phyloP scores from a whole-genome alignment of 1,139 yeast genomes.

The Spathaspora sp. region DNA sequence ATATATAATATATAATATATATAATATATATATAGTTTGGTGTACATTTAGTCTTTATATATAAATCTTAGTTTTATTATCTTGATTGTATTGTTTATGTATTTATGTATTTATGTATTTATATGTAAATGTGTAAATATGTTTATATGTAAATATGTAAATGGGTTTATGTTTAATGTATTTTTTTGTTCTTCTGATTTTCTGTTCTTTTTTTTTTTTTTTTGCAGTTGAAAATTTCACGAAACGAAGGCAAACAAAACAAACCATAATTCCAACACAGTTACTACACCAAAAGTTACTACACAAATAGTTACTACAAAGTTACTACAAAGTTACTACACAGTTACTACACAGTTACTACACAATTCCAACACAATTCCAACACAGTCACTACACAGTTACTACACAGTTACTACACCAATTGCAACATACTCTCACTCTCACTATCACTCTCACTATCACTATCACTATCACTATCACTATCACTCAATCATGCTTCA shows the following conservation, averaged over 20 bases:
- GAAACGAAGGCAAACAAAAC: neutral
- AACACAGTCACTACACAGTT: neutral
- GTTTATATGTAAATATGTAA: neutral
- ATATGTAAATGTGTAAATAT: neutral
- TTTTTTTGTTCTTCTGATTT: neutral
- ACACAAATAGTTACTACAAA: no score
- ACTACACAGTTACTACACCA: no score
- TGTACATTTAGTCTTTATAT: neutral
- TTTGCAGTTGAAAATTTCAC: neutral
- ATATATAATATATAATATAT: neutral
- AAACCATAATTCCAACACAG: neutral
- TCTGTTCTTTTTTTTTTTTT: neutral
- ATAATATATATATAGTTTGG: neutral
- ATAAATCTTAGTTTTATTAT: no score
- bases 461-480: no score
- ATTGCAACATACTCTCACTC: no score
- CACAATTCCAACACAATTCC: no score
- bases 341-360: no score
- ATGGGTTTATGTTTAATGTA: no score
- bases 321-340: neutral
- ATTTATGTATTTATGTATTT: no score
- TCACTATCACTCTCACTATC: no score
- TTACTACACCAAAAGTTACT: no score
- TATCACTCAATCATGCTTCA: constrained; percentile 14
- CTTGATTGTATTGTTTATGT: neutral